Conservation (phyloP, 768 basidiomycete species). For the Melanogaster broomeanus region DNA sequence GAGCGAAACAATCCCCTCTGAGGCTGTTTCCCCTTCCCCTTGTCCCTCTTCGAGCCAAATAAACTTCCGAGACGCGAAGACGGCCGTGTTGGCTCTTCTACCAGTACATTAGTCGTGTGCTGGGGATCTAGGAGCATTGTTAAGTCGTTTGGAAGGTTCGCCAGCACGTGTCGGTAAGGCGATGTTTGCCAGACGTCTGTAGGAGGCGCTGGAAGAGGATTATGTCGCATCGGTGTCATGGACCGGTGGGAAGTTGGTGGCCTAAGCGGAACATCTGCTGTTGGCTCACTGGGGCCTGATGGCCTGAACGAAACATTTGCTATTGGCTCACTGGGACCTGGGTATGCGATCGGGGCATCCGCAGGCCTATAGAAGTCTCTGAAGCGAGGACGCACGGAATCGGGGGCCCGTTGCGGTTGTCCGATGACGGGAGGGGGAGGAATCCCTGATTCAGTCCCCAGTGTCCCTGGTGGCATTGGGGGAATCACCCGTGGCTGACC, state of each 20-base stretch:
- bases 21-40: conserved; percentile 38
- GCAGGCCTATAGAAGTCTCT: conserved; percentile 28
- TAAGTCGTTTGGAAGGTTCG: conserved; percentile 49
- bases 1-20: conserved; percentile 49
- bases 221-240: conserved; percentile 21
- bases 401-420: conserved; percentile 12
- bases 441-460: conserved; percentile 7
- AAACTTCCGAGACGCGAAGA: conserved; percentile 21
- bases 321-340: background rate
- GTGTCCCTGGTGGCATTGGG: conserved; percentile 4
- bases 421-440: conserved; percentile 17
- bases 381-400: conserved; percentile 23
- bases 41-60: conserved; percentile 31
- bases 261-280: conserved; percentile 1
- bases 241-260: conserved; percentile 12
- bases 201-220: conserved; percentile 69
- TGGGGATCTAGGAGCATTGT: conserved; percentile 13
- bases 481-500: conserved; percentile 15
- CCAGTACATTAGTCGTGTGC: background rate
- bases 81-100: conserved; percentile 16
- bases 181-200: conserved; percentile 57
- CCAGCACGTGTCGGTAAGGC: conserved; percentile 55
- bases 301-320: conserved; percentile 4
- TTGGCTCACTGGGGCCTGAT: background rate
- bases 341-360: conserved; percentile 5